Conservation (phyloP, 2,329 filamentous ascomycete genomes). For the Cladosporium sp. region DNA sequence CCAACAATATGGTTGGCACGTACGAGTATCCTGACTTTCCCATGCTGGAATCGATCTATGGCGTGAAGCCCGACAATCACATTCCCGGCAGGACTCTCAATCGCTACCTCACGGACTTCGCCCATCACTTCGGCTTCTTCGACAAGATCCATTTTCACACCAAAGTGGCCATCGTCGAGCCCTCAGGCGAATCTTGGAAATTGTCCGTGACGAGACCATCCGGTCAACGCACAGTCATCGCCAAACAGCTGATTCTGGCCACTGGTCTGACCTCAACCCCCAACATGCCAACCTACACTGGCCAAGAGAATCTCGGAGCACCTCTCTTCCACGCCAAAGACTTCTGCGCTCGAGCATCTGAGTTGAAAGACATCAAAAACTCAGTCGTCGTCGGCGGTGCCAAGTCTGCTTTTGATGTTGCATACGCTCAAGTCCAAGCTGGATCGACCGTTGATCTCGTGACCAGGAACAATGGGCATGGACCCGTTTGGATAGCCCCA, state of each 20-base stretch:
- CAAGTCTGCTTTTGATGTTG: conserved; percentile 62
- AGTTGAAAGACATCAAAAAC: conserved; percentile 34
- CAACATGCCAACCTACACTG: conserved; percentile 50
- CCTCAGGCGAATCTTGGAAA: conserved; percentile 25
- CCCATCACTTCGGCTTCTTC: conserved; percentile 49
- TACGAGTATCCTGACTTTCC: conserved; percentile 73
- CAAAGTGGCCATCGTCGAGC: conserved; percentile 47
- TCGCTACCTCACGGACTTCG: conserved; percentile 54
- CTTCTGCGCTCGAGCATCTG: conserved; percentile 41
- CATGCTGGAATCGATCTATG: conserved; percentile 48
- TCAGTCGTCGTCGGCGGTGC: conserved; percentile 57
- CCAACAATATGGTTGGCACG: conserved; percentile 69
- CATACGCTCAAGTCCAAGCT: conserved; percentile 52
- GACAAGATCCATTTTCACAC: conserved; percentile 48
- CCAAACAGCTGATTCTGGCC: conserved; percentile 55
- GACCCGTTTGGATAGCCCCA: conserved; percentile 57
- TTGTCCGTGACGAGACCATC: conserved; percentile 16
- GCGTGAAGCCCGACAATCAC: conserved; percentile 50
- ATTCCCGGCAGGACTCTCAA: conserved; percentile 56
- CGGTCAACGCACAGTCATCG: conserved; percentile 18
- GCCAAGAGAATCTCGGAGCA: conserved; percentile 47
- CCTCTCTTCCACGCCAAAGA: conserved; percentile 57
- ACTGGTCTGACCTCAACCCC: conserved; percentile 59
- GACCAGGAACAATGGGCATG: conserved; percentile 55
- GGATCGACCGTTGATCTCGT: conserved; percentile 54